Evolutionary conservation across 352 stramenopile genomes (phyloP), one percentile per base, ranked within the genome.

Genomic region (Globisporangium parvum): DNA sequence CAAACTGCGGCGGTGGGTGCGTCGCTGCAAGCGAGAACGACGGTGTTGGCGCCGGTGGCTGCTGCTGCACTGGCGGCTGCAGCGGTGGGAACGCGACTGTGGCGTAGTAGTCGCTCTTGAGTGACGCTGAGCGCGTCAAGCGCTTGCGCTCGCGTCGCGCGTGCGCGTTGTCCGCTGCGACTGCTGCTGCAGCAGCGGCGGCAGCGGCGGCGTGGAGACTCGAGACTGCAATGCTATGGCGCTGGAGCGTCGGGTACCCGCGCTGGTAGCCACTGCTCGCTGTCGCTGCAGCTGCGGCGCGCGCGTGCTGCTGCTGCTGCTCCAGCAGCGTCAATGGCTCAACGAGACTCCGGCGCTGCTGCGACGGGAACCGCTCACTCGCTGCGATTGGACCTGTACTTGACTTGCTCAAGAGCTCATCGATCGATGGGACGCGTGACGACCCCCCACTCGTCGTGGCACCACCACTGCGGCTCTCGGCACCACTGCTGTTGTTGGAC

Each of bases 61-160:
- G 46, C 18, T 18, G 20, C 28, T 69, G 65, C 37, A 72, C 59
- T 23, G 71, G 65, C 28, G 70, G 63, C 46, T 75, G 60, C 18
- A 72, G 33, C 5, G 59, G 56, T 6, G 66, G 65, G 23, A 77
- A 80, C 52, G 75, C 66, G 12, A 72, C 65, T 5, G 68, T 79
- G 23, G 79, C 79, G 48, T 77, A 90, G 54, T 90, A 90, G 33
- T 90, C 79, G 49, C 71, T 79, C 59, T 90, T 86, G 37, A 87
- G 65, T n/a, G 79, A 90, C 15, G 77, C 73, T 28, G 79, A 90
- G 23, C 79, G 75, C 26, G 77, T 90, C 33, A 87, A 53, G 18
- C 79, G 77, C 65, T 90, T 90, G 28, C 79, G 77, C 28, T 88
- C 75, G 14, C 73, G 79, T 49, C 76, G 62, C 2, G 73, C 71